These are phyloP conservation scores for Paracoccidioides brasiliensis DNA, from an alignment of 2,329 filamentous ascomycete genomes.

Conservation along the genomic window DNA sequence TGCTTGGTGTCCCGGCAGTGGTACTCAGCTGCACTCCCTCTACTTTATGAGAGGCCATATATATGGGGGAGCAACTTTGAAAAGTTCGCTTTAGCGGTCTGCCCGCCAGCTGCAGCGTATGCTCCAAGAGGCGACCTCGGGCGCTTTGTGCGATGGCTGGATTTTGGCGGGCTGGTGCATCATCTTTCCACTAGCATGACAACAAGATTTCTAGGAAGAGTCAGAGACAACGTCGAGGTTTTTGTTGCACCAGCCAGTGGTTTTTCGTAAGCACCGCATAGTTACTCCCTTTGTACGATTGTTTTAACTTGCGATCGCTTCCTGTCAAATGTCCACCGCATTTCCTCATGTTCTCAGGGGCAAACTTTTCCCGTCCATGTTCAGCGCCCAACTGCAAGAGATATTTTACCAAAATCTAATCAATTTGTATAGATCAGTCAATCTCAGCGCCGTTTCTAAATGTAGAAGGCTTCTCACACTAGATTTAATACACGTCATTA, in stretches of 20 bases:
- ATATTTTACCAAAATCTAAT: neutral
- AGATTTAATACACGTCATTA: conserved; percentile 41
- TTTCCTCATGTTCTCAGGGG: too few relatives aligned
- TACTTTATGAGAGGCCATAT: conserved; percentile 41
- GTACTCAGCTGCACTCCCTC: conserved; percentile 40
- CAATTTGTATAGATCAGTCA: conserved; percentile 31
- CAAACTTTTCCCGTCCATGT: neutral
- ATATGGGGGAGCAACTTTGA: conserved; percentile 42
- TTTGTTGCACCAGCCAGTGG: conserved; percentile 46
- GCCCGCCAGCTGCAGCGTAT: conserved; percentile 38
- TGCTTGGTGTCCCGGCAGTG: conserved; percentile 43
- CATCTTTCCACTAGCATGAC: conserved; percentile 46
- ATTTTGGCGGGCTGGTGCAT: conserved; percentile 45
- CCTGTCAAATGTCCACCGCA: neutral
- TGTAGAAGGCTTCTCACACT: conserved; percentile 38
- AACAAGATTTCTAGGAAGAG: conserved; percentile 42
- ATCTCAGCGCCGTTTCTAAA: conserved; percentile 44
- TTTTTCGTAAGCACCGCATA: conserved; percentile 36
- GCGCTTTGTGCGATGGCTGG: conserved; percentile 39
- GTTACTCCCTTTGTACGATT: neutral
- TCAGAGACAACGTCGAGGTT: conserved; percentile 38
- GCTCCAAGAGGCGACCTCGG: conserved; percentile 35
- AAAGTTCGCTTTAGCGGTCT: conserved; percentile 42
- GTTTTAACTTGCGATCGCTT: neutral
- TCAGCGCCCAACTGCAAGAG: neutral